These are phyloP conservation scores for Paramecium caudatum DNA, from an alignment of 73 alveolate species.

Conservation along the genomic window DNA sequence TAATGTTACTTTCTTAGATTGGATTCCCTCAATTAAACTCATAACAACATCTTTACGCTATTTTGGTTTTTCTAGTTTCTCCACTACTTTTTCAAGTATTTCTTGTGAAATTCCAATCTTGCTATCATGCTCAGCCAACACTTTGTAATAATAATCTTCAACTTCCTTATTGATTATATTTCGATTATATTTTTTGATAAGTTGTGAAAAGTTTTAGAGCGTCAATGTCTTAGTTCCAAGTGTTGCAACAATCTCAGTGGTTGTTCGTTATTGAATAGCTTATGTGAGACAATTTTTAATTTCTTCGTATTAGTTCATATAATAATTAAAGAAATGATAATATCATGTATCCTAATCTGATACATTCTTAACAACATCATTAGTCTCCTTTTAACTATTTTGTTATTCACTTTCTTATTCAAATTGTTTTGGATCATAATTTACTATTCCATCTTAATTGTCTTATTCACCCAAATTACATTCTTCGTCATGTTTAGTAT, in stretches of 20 bases:
- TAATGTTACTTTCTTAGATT: not conserved
- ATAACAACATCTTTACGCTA: not conserved
- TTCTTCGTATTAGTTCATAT: not conserved
- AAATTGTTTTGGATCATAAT: not conserved
- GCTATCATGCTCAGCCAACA: not conserved
- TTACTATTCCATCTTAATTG: not conserved
- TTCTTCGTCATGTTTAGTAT: not conserved
- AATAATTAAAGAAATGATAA: not conserved
- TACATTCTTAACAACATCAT: constrained; percentile 12
- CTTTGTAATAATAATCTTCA: not conserved
- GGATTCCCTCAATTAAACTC: constrained; percentile 43
- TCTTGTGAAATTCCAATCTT: constrained; percentile 11
- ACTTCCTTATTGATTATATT: constrained; percentile 7
- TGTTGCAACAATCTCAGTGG: not conserved
- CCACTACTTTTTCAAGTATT: constrained; percentile 17
- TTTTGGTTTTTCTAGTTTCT: constrained; percentile 14
- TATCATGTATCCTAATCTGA: not conserved
- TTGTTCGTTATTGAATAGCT: not conserved
- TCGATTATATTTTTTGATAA: not conserved
- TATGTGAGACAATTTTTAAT: not conserved
- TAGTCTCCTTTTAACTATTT: constrained; percentile 28
- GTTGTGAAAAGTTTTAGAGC: not conserved
- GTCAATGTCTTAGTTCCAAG: not conserved
- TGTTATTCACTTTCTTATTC: not conserved
- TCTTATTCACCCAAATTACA: not conserved